phyloP scores from a whole-genome alignment of 148 eudicot genomes.

The Rhododendron williamsianum region DNA sequence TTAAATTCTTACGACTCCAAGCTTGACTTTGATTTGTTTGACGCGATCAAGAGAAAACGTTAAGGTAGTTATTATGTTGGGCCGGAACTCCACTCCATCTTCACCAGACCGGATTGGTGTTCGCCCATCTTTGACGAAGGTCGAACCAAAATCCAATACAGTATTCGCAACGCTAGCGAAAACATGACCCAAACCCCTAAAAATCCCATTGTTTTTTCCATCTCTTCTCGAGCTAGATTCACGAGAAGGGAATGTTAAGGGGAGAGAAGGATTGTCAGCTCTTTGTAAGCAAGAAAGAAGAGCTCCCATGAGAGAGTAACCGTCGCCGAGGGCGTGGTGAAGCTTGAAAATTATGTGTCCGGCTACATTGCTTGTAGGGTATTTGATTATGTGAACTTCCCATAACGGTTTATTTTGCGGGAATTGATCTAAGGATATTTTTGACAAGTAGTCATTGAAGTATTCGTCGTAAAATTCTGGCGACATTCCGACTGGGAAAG shows the following conservation, averaged over 20 bases:
- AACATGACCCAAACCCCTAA: not conserved
- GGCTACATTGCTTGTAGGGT: slow-evolving; percentile 59
- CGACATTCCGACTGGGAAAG: slow-evolving; percentile 29
- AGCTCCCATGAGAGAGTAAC: slow-evolving; percentile 83
- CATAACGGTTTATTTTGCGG: slow-evolving; percentile 66
- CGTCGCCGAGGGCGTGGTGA: slow-evolving; percentile 56
- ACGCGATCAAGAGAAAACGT: slow-evolving; percentile 6
- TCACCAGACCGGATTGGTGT: slow-evolving; percentile 46
- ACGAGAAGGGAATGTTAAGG: slow-evolving; percentile 46
- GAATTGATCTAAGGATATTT: slow-evolving; percentile 40
- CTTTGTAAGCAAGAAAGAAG: slow-evolving; percentile 79
- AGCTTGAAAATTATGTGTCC: slow-evolving; percentile 63
- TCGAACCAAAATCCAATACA: slow-evolving; percentile 44
- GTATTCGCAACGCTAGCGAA: slow-evolving; percentile 29
- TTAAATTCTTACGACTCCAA: too few relatives aligned
- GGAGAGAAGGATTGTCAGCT: slow-evolving; percentile 63
- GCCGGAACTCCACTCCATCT: slow-evolving; percentile 42
- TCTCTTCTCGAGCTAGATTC: not conserved
- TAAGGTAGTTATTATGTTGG: slow-evolving; percentile 34
- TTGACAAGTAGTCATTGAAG: slow-evolving; percentile 49
- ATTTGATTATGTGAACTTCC: slow-evolving; percentile 50
- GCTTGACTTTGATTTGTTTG: slow-evolving; percentile 5
- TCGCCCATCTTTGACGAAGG: slow-evolving; percentile 34
- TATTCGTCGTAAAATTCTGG: slow-evolving; percentile 36
- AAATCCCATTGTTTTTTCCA: not conserved